Evolutionary conservation across 2,329 filamentous ascomycete genomes (phyloP).

Genomic region (Colletotrichum magnum): DNA sequence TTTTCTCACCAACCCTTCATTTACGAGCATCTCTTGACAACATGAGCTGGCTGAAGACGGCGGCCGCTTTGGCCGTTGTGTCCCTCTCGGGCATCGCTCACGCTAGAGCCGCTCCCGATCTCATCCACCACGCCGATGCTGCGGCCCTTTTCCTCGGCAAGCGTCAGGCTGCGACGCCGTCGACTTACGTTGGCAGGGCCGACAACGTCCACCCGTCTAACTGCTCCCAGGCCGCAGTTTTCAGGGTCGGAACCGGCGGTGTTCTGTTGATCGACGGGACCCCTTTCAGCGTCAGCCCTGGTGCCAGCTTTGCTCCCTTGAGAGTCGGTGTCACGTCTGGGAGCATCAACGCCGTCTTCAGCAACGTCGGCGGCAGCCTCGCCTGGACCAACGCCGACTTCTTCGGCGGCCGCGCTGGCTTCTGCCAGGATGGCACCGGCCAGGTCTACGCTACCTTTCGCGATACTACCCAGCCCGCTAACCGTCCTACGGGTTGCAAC

Average conservation of each 20-base stretch:
- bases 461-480: slow-evolving; percentile 5
- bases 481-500: slow-evolving; percentile 16
- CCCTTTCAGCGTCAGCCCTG: slow-evolving; percentile 4
- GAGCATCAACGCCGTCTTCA: slow-evolving; percentile 22
- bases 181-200: slow-evolving; percentile 23
- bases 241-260: slow-evolving; percentile 19
- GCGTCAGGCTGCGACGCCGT: slow-evolving; percentile 6
- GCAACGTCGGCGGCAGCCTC: slow-evolving; percentile 6
- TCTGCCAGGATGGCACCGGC: slow-evolving; percentile 29
- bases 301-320: slow-evolving; percentile 6
- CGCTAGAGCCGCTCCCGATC: neutral
- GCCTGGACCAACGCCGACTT: slow-evolving; percentile 27
- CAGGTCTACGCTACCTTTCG: slow-evolving; percentile 32
- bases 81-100: slow-evolving; percentile 5
- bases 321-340: slow-evolving; percentile 9
- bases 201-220: slow-evolving; percentile 18
- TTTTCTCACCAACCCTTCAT: neutral
- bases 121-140: neutral
- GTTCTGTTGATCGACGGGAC: slow-evolving; percentile 13
- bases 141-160: neutral
- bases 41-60: slow-evolving; percentile 31
- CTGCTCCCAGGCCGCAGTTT: slow-evolving; percentile 24
- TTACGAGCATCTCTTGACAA: neutral
- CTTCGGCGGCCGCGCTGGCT: slow-evolving; percentile 26
- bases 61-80: slow-evolving; percentile 19